Evolutionary conservation across 768 basidiomycete species (phyloP).

Genomic region (Macrocybe gigantea): DNA sequence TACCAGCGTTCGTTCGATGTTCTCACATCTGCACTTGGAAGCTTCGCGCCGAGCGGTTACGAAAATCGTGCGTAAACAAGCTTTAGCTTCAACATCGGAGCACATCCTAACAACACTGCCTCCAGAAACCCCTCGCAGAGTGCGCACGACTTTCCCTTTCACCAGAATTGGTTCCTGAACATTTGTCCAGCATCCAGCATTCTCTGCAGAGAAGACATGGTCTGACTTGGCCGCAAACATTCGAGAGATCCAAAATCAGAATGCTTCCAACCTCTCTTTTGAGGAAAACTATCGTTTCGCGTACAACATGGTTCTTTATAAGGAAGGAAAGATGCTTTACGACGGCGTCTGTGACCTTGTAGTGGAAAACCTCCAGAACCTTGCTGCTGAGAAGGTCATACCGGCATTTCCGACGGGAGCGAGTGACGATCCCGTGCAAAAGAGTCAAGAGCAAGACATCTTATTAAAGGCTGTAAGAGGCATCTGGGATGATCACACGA

Average conservation of each 20-base stretch:
- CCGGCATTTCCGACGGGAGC: constrained; percentile 79
- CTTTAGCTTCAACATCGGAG: constrained; percentile 3
- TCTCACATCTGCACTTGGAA: too few relatives aligned
- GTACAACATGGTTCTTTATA: constrained; percentile 90
- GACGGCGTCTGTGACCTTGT: constrained; percentile 78
- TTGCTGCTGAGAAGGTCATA: constrained; percentile 71
- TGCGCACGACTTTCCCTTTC: constrained; percentile 9
- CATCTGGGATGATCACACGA: constrained; percentile 92
- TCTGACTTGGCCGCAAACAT: constrained; percentile 76
- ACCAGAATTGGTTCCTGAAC: not conserved
- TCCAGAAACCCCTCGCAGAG: constrained; percentile 45
- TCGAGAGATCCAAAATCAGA: constrained; percentile 90
- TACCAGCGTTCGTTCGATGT: too few relatives aligned
- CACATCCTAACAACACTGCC: not conserved
- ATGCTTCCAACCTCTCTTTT: constrained; percentile 69
- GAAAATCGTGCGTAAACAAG: constrained; percentile 37
- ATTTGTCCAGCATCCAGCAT: constrained; percentile 64
- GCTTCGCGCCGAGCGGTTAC: constrained; percentile 29
- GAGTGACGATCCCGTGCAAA: constrained; percentile 62
- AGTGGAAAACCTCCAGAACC: constrained; percentile 72
- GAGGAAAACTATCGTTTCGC: constrained; percentile 91
- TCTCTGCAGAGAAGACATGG: constrained; percentile 85
- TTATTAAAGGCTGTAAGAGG: constrained; percentile 76
- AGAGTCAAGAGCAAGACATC: constrained; percentile 78
- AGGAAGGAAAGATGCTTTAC: constrained; percentile 81